Evolutionary conservation across 441 rosid species (phyloP).

Genomic region (Croton setiger): DNA sequence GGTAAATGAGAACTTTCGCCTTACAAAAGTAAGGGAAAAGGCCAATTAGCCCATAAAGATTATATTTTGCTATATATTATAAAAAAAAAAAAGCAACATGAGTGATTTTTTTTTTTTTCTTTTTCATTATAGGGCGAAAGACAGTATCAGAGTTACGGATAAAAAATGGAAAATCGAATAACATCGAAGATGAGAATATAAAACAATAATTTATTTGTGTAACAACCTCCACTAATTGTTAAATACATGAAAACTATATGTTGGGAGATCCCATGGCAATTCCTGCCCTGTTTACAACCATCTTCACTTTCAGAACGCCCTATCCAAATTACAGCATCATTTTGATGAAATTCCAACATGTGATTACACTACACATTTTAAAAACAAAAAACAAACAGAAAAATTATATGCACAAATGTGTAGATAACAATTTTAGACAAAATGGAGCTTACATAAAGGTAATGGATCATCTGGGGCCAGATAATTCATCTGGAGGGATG

Average conservation of each 20-base stretch:
- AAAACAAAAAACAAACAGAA: neutral
- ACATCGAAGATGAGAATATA: too few relatives aligned
- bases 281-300: conserved; percentile 21
- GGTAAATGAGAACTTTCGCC: too few relatives aligned
- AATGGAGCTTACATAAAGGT: conserved; percentile 18
- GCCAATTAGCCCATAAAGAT: too few relatives aligned
- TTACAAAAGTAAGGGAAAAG: too few relatives aligned
- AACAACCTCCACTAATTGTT: conserved; percentile 14
- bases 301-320: conserved; percentile 25
- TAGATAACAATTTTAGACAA: conserved; percentile 23
- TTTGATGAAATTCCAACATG: conserved; percentile 14
- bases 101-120: too few relatives aligned
- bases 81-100: too few relatives aligned
- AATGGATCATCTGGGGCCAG: conserved; percentile 30
- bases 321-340: conserved; percentile 23
- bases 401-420: conserved; percentile 44
- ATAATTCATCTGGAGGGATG: conserved; percentile 28
- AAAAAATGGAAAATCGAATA: too few relatives aligned
- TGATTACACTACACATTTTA: conserved; percentile 23
- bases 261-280: conserved; percentile 9
- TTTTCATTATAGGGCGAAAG: too few relatives aligned
- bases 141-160: too few relatives aligned
- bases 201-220: conserved; percentile 7
- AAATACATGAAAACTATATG: conserved; percentile 18
- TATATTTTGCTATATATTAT: too few relatives aligned